phyloP scores from a whole-genome alignment of 2,329 filamentous ascomycete genomes.

The Plenodomus lindquistii region DNA sequence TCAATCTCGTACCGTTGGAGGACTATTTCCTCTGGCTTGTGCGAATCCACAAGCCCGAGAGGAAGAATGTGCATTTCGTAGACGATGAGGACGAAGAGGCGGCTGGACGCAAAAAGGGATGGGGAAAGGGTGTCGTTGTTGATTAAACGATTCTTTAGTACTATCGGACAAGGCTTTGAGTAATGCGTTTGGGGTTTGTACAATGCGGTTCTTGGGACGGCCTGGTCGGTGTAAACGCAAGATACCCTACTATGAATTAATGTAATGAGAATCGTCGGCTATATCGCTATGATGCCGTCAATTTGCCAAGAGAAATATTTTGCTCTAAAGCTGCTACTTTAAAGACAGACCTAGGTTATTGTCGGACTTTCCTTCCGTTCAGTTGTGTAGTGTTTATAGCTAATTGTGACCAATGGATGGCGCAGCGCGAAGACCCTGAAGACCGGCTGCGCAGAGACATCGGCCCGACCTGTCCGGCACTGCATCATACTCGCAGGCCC shows the following conservation, averaged over 20 bases:
- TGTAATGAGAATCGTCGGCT: background rate
- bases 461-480: background rate
- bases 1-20: slow-evolving; percentile 68
- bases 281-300: background rate
- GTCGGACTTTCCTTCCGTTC: no score
- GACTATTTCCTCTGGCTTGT: slow-evolving; percentile 69
- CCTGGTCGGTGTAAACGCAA: background rate
- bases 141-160: slow-evolving; percentile 3
- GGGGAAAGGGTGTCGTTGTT: slow-evolving; percentile 22
- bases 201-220: background rate
- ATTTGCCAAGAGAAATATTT: background rate
- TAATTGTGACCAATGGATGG: no score
- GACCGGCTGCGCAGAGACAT: background rate
- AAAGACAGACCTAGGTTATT: no score
- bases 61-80: slow-evolving; percentile 19
- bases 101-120: slow-evolving; percentile 7
- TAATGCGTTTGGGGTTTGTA: background rate
- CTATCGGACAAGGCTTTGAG: background rate
- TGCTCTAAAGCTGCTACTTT: no score
- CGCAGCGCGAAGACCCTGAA: background rate
- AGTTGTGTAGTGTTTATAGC: no score
- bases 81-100: slow-evolving; percentile 23
- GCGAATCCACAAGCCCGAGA: slow-evolving; percentile 66
- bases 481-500: background rate
- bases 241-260: background rate